A percentile compares a stretch with the other conserved stretches of the same genome.
phyloP scores from a whole-genome alignment of 352 stramenopile genomes.

The Globisporangium nagaii region DNA sequence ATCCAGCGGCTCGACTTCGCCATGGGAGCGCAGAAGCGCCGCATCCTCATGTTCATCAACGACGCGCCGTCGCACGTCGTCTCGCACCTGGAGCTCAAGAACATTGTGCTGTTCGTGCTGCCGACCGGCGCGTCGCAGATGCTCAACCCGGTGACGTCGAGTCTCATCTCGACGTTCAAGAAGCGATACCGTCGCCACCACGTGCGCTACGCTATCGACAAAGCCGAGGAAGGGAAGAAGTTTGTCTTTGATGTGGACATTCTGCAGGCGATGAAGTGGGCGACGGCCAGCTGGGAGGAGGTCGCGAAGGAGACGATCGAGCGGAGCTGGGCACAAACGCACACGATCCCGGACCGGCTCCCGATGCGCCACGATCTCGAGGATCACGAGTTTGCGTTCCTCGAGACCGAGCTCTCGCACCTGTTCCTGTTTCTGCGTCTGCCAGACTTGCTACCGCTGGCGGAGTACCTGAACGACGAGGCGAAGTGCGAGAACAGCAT shows the following conservation, averaged over 20 bases:
- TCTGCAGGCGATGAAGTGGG: slow-evolving; percentile 80
- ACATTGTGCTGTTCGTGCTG: slow-evolving; percentile 67
- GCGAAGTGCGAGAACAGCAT: slow-evolving; percentile 57
- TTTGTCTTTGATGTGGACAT: slow-evolving; percentile 59
- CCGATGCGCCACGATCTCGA: slow-evolving; percentile 41
- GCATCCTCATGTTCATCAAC: slow-evolving; percentile 75
- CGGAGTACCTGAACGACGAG: slow-evolving; percentile 73
- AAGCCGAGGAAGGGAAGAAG: slow-evolving; percentile 35
- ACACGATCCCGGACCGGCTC: slow-evolving; percentile 48
- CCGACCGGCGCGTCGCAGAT: slow-evolving; percentile 39
- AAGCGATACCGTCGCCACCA: slow-evolving; percentile 72
- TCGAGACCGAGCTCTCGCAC: slow-evolving; percentile 64
- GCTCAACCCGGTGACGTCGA: slow-evolving; percentile 63
- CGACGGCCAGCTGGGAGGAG: slow-evolving; percentile 59
- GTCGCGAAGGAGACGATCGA: slow-evolving; percentile 64
- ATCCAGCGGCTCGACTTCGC: slow-evolving; percentile 74
- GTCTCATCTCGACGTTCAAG: slow-evolving; percentile 61
- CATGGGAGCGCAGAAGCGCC: slow-evolving; percentile 72
- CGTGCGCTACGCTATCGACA: slow-evolving; percentile 59
- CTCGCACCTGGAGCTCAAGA: slow-evolving; percentile 67
- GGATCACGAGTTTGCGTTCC: slow-evolving; percentile 47
- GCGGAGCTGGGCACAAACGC: slow-evolving; percentile 54
- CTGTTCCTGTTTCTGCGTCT: slow-evolving; percentile 62
- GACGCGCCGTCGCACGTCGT: slow-evolving; percentile 74
- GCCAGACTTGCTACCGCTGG: slow-evolving; percentile 48